Evolutionary conservation across 306 rosid genomes (phyloP).

Genomic region (Fagus sylvatica): DNA sequence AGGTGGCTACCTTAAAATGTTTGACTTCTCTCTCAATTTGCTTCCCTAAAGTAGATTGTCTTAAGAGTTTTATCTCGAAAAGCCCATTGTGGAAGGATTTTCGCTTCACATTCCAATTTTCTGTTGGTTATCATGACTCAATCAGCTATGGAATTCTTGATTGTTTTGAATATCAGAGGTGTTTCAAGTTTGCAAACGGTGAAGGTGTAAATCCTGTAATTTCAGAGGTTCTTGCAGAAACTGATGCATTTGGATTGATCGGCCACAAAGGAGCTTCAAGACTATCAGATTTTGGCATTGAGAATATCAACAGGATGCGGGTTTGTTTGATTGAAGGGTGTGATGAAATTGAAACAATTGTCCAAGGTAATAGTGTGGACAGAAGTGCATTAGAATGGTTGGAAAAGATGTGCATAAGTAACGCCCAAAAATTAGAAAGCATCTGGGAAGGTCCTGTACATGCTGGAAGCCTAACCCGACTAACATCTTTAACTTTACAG

Average conservation of each 20-base stretch:
- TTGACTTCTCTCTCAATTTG: conserved; percentile 16
- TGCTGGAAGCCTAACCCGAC: conserved; percentile 14
- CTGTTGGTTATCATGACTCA: conserved; percentile 27
- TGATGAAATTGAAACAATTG: neutral
- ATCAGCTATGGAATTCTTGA: conserved; percentile 18
- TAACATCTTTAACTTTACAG: conserved; percentile 14
- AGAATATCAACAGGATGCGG: conserved; percentile 13
- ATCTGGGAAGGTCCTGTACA: conserved; percentile 20
- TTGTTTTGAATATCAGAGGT: conserved; percentile 26
- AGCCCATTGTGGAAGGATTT: conserved; percentile 9
- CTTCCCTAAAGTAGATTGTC: conserved; percentile 24
- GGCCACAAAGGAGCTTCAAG: conserved; percentile 5
- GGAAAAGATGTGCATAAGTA: conserved; percentile 22
- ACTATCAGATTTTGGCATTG: conserved; percentile 16
- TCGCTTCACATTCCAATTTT: conserved; percentile 17
- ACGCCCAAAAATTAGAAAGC: conserved; percentile 9
- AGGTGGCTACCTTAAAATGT: conserved; percentile 15
- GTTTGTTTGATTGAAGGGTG: conserved; percentile 24
- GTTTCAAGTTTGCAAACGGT: conserved; percentile 23
- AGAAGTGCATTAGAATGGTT: conserved; percentile 18
- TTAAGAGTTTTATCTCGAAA: conserved; percentile 6
- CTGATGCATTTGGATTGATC: conserved; percentile 32
- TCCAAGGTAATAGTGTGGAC: neutral
- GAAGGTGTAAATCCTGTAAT: conserved; percentile 3
- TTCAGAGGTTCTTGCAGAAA: conserved; percentile 15